phyloP scores from a whole-genome alignment of 768 basidiomycete species.

The Pulveroboletus frians region DNA sequence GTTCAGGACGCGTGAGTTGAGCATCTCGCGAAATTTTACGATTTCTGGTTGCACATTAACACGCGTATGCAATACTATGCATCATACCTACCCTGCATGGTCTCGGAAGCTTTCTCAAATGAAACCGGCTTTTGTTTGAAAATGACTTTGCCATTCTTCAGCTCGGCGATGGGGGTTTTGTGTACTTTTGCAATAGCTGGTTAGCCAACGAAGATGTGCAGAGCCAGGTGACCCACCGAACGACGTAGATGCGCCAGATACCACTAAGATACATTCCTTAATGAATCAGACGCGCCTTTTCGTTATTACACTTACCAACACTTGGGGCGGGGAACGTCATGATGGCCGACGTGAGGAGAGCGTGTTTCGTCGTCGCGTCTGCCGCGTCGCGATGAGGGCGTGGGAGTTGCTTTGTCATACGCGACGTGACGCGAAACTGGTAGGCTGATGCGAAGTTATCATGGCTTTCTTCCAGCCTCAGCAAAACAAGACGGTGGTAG shows the following conservation, averaged over 20 bases:
- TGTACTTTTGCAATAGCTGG: conserved; percentile 29
- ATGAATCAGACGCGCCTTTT: conserved; percentile 1
- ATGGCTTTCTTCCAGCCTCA: conserved; percentile 68
- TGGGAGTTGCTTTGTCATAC: conserved; percentile 33
- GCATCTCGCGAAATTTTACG: conserved; percentile 69
- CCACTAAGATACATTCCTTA: conserved; percentile 10
- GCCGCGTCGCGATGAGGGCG: conserved; percentile 14
- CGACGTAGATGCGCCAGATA: conserved; percentile 5
- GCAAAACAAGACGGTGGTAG: conserved; percentile 34
- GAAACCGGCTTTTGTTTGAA: conserved; percentile 73
- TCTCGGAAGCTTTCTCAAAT: conserved; percentile 76
- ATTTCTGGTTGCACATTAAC: conserved; percentile 46
- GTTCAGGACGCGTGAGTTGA: conserved; percentile 48
- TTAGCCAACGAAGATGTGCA: not conserved
- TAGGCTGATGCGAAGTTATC: not conserved
- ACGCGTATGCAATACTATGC: not conserved
- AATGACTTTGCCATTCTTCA: conserved; percentile 71
- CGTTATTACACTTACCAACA: conserved; percentile 13
- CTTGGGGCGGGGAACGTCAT: conserved; percentile 19
- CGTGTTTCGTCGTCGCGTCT: conserved; percentile 15
- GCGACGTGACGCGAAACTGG: conserved; percentile 13
- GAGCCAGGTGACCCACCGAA: conserved; percentile 14
- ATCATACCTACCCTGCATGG: conserved; percentile 60
- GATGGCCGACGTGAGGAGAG: conserved; percentile 11
- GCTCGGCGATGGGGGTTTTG: conserved; percentile 48